Evolutionary conservation across 2,329 filamentous ascomycete genomes (phyloP).

Genomic region (Scedosporium minutisporum): DNA sequence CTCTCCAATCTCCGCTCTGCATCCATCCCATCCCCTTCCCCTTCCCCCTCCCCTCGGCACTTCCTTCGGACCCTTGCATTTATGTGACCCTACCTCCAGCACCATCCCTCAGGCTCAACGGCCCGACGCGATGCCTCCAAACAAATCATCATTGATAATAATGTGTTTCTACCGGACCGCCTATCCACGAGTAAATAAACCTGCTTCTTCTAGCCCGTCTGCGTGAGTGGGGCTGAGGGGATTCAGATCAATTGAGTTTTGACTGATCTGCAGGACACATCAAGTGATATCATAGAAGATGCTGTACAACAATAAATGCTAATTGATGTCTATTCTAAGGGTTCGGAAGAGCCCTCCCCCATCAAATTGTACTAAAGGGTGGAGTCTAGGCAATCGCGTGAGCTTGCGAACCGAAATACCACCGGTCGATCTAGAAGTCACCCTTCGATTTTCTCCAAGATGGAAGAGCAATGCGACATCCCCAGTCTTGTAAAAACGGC

Average conservation of each 20-base stretch:
- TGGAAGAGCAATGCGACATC: too few species aligned
- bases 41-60: background rate
- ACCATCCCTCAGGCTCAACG: background rate
- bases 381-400: too few species aligned
- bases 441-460: too few species aligned
- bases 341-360: too few species aligned
- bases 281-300: too few species aligned
- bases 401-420: too few species aligned
- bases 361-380: too few species aligned
- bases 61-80: background rate
- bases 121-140: background rate
- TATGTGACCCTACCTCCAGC: too few species aligned
- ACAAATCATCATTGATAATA: background rate
- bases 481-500: too few species aligned
- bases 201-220: background rate
- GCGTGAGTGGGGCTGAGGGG: background rate
- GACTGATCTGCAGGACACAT: background rate
- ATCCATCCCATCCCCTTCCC: background rate
- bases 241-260: background rate
- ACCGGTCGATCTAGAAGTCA: too few species aligned
- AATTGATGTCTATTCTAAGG: too few species aligned
- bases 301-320: too few species aligned
- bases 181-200: background rate
- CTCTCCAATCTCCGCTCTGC: background rate
- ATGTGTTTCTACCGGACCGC: background rate